phyloP scores from a whole-genome alignment of 2,329 filamentous ascomycete species.

The Phaeoacremonium minimum region DNA sequence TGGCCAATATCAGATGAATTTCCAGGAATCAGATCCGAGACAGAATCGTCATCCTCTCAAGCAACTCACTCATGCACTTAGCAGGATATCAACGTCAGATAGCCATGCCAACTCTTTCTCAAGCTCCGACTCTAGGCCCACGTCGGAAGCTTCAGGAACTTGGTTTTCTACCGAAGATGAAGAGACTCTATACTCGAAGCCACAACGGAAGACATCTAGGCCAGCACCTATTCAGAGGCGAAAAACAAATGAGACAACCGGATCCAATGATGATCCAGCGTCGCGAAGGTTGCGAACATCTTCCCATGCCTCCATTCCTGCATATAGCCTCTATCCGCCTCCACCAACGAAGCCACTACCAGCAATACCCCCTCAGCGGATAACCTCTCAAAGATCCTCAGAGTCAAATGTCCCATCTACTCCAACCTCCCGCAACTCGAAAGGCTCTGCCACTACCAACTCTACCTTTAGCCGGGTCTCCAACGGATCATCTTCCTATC shows the following conservation, averaged over 20 bases:
- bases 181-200: conserved; percentile 1
- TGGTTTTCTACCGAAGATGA: neutral
- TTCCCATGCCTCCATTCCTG: neutral
- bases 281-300: neutral
- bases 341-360: conserved; percentile 8
- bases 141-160: neutral
- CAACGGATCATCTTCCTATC: neutral
- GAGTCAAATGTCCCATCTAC: conserved; percentile 6
- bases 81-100: neutral
- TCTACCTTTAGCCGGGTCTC: neutral
- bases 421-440: conserved; percentile 4
- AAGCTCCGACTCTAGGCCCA: neutral
- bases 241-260: neutral
- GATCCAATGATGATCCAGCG: conserved; percentile 1
- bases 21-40: too few species aligned
- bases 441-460: neutral
- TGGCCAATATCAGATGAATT: too few species aligned
- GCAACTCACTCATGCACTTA: neutral
- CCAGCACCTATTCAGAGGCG: neutral
- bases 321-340: conserved; percentile 8
- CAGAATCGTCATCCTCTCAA: too few species aligned
- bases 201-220: neutral
- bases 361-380: conserved; percentile 6
- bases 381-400: conserved; percentile 2
- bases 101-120: neutral